phyloP scores from a whole-genome alignment of 495 filamentous ascomycete genomes.

The Cercophora sp. region DNA sequence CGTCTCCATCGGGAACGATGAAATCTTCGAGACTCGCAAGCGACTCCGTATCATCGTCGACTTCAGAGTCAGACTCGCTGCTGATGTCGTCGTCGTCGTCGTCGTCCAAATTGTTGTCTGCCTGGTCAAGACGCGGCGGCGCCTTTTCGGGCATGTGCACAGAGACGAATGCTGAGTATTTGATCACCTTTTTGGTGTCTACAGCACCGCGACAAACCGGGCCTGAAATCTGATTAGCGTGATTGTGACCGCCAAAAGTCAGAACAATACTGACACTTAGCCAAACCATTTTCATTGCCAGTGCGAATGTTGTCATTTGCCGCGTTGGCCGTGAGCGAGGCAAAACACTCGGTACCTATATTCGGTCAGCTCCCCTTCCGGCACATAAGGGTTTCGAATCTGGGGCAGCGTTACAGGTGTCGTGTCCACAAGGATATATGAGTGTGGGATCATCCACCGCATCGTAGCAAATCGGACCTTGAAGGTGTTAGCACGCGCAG shows the following conservation, averaged over 20 bases:
- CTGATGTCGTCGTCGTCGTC: conserved; percentile 31
- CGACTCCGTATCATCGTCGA: conserved; percentile 33
- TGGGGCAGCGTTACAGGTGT: too few relatives aligned
- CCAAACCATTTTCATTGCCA: conserved; percentile 54
- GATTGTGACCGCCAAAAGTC: too few relatives aligned
- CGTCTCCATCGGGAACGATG: conserved; percentile 50
- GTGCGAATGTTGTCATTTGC: conserved; percentile 47
- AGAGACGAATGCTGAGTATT: conserved; percentile 68
- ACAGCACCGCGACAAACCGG: conserved; percentile 69
- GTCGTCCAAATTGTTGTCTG: conserved; percentile 23
- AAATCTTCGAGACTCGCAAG: conserved; percentile 55
- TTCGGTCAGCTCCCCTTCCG: too few relatives aligned
- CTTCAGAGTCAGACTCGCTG: conserved; percentile 36
- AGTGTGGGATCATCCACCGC: conserved; percentile 70
- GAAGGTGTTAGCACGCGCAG: conserved; percentile 37
- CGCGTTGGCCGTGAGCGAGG: conserved; percentile 59
- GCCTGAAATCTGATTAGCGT: too few relatives aligned
- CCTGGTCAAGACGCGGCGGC: not conserved
- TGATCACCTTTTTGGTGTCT: conserved; percentile 65
- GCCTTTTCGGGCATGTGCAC: conserved; percentile 58
- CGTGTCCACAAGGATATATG: conserved; percentile 82
- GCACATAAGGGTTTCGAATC: too few relatives aligned
- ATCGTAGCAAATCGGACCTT: conserved; percentile 78
- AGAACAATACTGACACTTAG: too few relatives aligned
- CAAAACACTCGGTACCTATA: conserved; percentile 75